These are phyloP conservation scores for Nakazawaea anatomiae DNA, from an alignment of 805 yeast species.

Conservation along the genomic window DNA sequence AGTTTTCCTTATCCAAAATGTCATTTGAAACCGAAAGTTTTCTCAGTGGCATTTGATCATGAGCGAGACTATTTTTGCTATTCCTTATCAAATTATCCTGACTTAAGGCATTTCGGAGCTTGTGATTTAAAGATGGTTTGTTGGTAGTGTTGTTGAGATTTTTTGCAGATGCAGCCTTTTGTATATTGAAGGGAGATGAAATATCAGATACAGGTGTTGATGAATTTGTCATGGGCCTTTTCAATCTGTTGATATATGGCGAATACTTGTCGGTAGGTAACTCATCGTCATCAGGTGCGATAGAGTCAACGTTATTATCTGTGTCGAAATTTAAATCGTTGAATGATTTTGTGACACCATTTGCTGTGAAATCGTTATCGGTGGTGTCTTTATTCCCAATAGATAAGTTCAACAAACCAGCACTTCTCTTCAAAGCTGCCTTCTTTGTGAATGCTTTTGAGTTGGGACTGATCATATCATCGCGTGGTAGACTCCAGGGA, in stretches of 20 bases:
- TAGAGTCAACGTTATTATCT: background rate
- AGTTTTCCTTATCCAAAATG: constrained; percentile 1
- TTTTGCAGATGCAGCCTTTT: background rate
- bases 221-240: constrained; percentile 7
- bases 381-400: constrained; percentile 25
- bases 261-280: background rate
- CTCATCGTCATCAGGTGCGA: background rate
- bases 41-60: background rate
- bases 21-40: background rate
- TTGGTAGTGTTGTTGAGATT: background rate
- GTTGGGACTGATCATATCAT: constrained; percentile 5
- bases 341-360: constrained; percentile 26
- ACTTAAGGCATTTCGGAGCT: constrained; percentile 6
- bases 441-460: constrained; percentile 15
- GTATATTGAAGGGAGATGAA: constrained; percentile 6
- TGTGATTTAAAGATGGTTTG: background rate
- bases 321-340: constrained; percentile 25
- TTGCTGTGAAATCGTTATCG: constrained; percentile 9
- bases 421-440: constrained; percentile 41
- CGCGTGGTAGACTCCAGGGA: constrained; percentile 7
- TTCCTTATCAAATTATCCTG: constrained; percentile 1
- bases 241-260: constrained; percentile 8
- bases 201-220: constrained; percentile 1
- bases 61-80: background rate
- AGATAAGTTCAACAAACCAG: constrained; percentile 44